Base-by-base conservation (phyloP, 257 asterid species). In the Solanum pimpinellifolium region DNA sequence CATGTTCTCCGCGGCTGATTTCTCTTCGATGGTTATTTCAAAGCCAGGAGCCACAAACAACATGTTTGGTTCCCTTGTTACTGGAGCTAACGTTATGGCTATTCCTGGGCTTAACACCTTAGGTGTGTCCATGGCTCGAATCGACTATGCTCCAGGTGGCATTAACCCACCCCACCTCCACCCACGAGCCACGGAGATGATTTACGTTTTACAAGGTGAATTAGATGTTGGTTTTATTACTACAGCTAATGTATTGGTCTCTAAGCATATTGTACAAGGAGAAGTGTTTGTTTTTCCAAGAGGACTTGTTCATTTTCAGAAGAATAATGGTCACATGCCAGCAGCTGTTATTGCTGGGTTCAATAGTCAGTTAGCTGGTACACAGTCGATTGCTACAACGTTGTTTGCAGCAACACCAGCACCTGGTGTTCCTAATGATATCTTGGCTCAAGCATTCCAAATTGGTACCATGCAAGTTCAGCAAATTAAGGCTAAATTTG, bases 191-290 rank as follows among this genome's bases (percentile, higher is more conserved):
- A 94, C 98, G 86, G 98, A 95, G 91, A 77, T 93, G 1, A 90
- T 93, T 9, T 95, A 93, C 77, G 97, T 95, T 9, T 92, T 95
- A 21, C 89, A 91, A 21, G 98, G 98, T 6, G 88, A 88, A 75
- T 93, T 95, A n/a, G 93, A 94, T 68, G 98, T 95, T 7, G 98
- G 98, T 0, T 95, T 95, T 93, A 92, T 95, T 82, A 95, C 97
- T 91, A 94, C 98, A 66, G 94, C 92, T 75, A 94, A 95, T 72
- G 95, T 90, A 21, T 93, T 94, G 27, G 18, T 90, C 72, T 49
- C 95, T 39, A 95, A 95, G 78, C 29, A 81, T 16, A 93, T 95
- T 83, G 92, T 90, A 89, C 88, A 91, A 77, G 98, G 98, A 0
- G 98, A 95, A 35, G 88, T 90, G 1, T 95, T 92, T 69, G 93